Percentiles rank a stretch among this genome's conserved stretches.
These are phyloP conservation scores for Candida freyschussii DNA, from an alignment of 1,139 yeast species.

Conservation along the genomic window DNA sequence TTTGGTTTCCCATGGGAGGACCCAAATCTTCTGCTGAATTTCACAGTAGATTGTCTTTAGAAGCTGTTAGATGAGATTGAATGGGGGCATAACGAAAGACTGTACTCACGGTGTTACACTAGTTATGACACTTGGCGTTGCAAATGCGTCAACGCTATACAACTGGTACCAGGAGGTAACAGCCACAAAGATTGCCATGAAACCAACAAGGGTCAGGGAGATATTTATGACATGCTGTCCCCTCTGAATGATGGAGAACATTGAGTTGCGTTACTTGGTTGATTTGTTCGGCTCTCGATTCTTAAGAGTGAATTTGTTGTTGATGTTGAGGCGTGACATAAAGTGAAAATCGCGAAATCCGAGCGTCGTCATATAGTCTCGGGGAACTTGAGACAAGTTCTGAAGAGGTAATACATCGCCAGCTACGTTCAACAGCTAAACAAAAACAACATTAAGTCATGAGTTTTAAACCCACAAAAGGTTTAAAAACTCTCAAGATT, in stretches of 20 bases:
- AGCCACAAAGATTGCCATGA: conserved; percentile 43
- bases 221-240: conserved; percentile 53
- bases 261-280: no score
- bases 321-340: no score
- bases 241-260: conserved; percentile 43
- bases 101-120: conserved; percentile 32
- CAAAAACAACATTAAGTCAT: no score
- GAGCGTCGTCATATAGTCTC: no score
- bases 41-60: conserved; percentile 34
- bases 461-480: no score
- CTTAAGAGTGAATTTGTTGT: no score
- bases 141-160: conserved; percentile 40
- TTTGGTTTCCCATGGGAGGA: conserved; percentile 65
- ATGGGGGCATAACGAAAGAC: neutral
- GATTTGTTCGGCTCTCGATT: no score
- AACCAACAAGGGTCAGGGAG: conserved; percentile 48
- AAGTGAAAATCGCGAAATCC: no score
- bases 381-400: no score
- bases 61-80: conserved; percentile 3
- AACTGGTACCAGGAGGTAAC: conserved; percentile 48
- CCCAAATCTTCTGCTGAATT: conserved; percentile 70
- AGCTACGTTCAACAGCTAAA: no score
- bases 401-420: no score
- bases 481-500: no score
- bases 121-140: conserved; percentile 37